Evolutionary conservation across 345 rosid species (phyloP), one percentile per base, ranked within the genome.

Genomic region (Camelina hispida): DNA sequence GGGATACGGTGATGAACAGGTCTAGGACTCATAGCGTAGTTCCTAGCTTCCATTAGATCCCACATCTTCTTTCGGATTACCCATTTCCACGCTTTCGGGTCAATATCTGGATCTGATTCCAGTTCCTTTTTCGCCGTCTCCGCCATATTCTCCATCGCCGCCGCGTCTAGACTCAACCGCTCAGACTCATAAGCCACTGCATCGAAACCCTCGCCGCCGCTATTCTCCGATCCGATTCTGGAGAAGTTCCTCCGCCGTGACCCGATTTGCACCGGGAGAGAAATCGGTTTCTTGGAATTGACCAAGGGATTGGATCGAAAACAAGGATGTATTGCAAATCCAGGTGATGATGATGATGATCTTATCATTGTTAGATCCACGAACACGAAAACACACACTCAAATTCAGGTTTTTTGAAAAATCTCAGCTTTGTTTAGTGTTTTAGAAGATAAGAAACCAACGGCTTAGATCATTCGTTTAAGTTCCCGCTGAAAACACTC

Each of bases 71-170:
- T 89, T 3, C 97, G 81, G 74, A 93, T 88, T 0, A 81, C 65
- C 98, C 98, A 93, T 77, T 91, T 93, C 98, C 98, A 91, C 14
- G 96, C 93, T 82, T 81, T 88, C 15, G 97, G 89, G 52, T 88
- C 90, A 51, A 7, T 80, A 0, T 77, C 84, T 8, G 56, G 28
- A 48, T 42, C 77, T 30, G 80, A 73, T 14, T 83, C 83, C 23
- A 66, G 78, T 53, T 82, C 88, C 44, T 81, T 65, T 66, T 48
- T 77, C 4, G 91, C 84, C 14, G 78, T 72, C 80, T 91, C 90
- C 5, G 87, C 93, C 97, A 93, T 91, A 9, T 80, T 61, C 17
- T 81, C 72, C 65, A 96, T 84, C 15, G 93, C 93, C 60, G 64
- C 69, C 28, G 93, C 85, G 79, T 93, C 98, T 38, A 88, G 81